These are phyloP conservation scores for Mycena sanguinolenta DNA, from an alignment of 768 basidiomycete genomes.

Conservation along the genomic window DNA sequence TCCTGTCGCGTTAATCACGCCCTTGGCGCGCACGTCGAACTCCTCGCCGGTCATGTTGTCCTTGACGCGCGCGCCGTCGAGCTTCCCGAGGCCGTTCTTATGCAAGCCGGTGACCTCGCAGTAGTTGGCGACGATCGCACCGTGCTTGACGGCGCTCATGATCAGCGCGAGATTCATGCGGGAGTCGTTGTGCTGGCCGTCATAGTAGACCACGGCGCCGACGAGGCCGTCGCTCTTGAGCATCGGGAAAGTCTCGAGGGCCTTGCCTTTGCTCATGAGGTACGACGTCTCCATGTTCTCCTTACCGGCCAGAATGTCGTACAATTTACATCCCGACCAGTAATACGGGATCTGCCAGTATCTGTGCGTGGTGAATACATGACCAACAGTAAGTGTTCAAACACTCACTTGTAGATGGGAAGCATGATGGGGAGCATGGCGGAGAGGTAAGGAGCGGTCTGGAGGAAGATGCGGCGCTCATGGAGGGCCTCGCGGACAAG, in stretches of 20 bases:
- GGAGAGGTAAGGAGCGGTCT: slow-evolving; percentile 94
- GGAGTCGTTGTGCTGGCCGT: slow-evolving; percentile 98
- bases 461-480: slow-evolving; percentile 93
- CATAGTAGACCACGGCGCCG: slow-evolving; percentile 97
- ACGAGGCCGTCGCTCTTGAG: slow-evolving; percentile 92
- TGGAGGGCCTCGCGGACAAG: slow-evolving; percentile 95
- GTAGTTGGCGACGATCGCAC: slow-evolving; percentile 91
- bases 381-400: neutral
- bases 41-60: slow-evolving; percentile 88
- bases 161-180: slow-evolving; percentile 97
- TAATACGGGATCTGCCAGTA: slow-evolving; percentile 99
- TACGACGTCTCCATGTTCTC: slow-evolving; percentile 98
- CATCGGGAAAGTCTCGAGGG: slow-evolving; percentile 96
- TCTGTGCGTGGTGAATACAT: slow-evolving; percentile 50
- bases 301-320: slow-evolving; percentile 94
- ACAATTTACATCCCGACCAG: slow-evolving; percentile 94
- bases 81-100: slow-evolving; percentile 74
- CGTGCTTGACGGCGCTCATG: slow-evolving; percentile 94
- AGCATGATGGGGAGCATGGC: slow-evolving; percentile 97
- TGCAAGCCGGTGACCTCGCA: slow-evolving; percentile 84
- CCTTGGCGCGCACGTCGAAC: slow-evolving; percentile 88
- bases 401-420: slow-evolving; percentile 89
- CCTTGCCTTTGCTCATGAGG: slow-evolving; percentile 94
- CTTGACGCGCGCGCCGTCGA: slow-evolving; percentile 80
- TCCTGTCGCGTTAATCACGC: slow-evolving; percentile 96